Conservation (phyloP, 352 stramenopile genomes). For the Phytophthora hibernalis region DNA sequence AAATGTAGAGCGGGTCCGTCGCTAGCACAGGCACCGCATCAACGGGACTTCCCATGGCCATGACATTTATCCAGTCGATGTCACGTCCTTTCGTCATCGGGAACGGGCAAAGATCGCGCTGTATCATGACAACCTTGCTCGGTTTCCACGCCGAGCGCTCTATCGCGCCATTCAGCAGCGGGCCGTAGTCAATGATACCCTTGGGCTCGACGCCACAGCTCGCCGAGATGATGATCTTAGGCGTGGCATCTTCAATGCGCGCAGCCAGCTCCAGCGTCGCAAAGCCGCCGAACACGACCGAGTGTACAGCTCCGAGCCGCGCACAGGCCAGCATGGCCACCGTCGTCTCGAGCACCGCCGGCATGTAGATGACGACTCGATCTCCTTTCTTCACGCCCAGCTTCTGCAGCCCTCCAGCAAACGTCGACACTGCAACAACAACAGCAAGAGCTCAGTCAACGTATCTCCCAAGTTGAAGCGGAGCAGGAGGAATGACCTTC, state of each 20-base stretch:
- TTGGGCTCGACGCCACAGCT: slow-evolving; percentile 78
- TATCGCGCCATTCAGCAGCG: slow-evolving; percentile 75
- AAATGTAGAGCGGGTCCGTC: slow-evolving; percentile 78
- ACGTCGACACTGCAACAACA: slow-evolving; percentile 50
- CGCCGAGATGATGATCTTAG: slow-evolving; percentile 82
- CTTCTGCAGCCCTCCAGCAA: slow-evolving; percentile 67
- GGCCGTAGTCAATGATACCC: slow-evolving; percentile 81
- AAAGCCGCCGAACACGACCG: slow-evolving; percentile 93
- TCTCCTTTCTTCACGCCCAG: slow-evolving; percentile 85
- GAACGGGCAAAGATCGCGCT: slow-evolving; percentile 64
- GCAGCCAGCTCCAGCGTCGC: slow-evolving; percentile 82
- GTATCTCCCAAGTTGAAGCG: not conserved
- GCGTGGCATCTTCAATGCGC: slow-evolving; percentile 81
- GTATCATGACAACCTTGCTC: slow-evolving; percentile 74
- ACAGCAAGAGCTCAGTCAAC: slow-evolving; percentile 8
- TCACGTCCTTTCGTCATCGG: slow-evolving; percentile 50
- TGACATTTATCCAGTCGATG: slow-evolving; percentile 64
- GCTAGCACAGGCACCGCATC: slow-evolving; percentile 57
- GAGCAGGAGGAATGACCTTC: slow-evolving; percentile 37
- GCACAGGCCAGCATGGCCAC: slow-evolving; percentile 98
- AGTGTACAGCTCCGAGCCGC: slow-evolving; percentile 95
- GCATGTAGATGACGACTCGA: slow-evolving; percentile 97
- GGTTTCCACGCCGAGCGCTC: slow-evolving; percentile 64
- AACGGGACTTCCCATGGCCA: slow-evolving; percentile 43
- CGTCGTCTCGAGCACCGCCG: slow-evolving; percentile 95